Percentiles rank a stretch among this genome's conserved stretches.
These are phyloP conservation scores for Pseudogymnoascus verrucosus DNA, from an alignment of 2,329 filamentous ascomycete species.

Conservation along the genomic window DNA sequence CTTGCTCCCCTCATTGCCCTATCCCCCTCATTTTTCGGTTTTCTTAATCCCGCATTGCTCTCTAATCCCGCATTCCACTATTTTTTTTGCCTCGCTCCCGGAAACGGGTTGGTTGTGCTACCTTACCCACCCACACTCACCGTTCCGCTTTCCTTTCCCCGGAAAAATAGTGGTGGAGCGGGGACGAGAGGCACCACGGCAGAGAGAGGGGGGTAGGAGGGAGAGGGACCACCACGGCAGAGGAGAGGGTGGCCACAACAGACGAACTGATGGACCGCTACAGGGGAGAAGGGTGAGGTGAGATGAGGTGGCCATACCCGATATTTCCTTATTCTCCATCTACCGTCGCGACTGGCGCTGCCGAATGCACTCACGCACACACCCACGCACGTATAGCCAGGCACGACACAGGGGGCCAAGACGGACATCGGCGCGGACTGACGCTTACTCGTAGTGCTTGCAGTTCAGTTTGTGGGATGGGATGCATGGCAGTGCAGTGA, in stretches of 20 bases:
- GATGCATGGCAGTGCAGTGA: neutral
- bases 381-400: neutral
- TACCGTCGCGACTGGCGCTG: neutral
- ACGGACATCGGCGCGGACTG: neutral
- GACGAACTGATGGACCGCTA: too few species aligned
- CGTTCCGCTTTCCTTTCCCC: neutral
- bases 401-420: neutral
- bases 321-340: neutral
- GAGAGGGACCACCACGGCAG: neutral
- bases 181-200: neutral
- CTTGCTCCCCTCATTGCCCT: too few species aligned
- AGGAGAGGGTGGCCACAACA: too few species aligned
- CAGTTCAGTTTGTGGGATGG: too few species aligned
- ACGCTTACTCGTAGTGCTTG: neutral
- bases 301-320: neutral
- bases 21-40: neutral
- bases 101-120: neutral
- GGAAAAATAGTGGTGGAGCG: neutral
- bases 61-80: neutral
- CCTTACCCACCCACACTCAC: neutral
- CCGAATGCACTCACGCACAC: neutral
- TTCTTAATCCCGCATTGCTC: too few species aligned
- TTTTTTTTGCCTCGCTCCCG: neutral
- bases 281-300: neutral
- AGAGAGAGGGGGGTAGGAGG: too few species aligned